Percentiles rank a stretch among this genome's conserved stretches.
Evolutionary conservation across 2,329 filamentous ascomycete genomes (phyloP).

Genomic region (Neonectria faginata): DNA sequence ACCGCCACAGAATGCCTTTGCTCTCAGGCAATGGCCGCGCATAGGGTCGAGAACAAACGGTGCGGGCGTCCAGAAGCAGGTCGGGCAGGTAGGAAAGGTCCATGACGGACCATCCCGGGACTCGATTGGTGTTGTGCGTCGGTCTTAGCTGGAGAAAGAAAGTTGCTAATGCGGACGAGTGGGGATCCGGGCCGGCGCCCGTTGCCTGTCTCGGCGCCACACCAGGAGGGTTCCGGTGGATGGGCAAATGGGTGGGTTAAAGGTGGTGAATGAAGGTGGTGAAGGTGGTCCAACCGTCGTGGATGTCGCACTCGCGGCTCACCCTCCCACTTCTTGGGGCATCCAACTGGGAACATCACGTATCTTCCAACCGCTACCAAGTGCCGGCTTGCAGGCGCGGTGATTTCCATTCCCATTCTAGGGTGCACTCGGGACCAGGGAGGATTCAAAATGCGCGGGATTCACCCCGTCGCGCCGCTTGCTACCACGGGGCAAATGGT

Average conservation of each 20-base stretch:
- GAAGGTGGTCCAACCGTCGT: constrained; percentile 1
- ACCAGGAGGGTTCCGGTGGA: constrained; percentile 38
- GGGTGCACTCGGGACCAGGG: neutral
- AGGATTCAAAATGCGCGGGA: constrained; percentile 1
- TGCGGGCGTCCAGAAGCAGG: constrained; percentile 19
- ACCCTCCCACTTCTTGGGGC: constrained; percentile 4
- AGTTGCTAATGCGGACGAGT: constrained; percentile 35
- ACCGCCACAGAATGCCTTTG: constrained; percentile 10
- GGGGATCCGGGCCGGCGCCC: constrained; percentile 46
- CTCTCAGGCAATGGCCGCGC: constrained; percentile 6
- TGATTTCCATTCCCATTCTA: constrained; percentile 12
- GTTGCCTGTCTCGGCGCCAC: constrained; percentile 42
- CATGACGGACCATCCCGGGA: constrained; percentile 17
- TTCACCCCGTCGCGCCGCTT: constrained; percentile 2
- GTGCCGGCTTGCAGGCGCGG: constrained; percentile 19
- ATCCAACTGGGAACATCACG: neutral
- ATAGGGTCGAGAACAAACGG: constrained; percentile 2
- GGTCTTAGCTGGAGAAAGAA: constrained; percentile 12
- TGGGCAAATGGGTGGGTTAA: constrained; percentile 22
- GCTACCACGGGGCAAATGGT: constrained; percentile 7
- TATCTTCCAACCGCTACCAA: constrained; percentile 5
- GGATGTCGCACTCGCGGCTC: constrained; percentile 9
- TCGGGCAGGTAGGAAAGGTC: constrained; percentile 17
- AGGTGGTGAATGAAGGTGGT: constrained; percentile 1
- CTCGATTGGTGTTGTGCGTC: constrained; percentile 10